Base-by-base conservation (phyloP, 2,329 filamentous ascomycete genomes). In the Blastomyces emzantsi region DNA sequence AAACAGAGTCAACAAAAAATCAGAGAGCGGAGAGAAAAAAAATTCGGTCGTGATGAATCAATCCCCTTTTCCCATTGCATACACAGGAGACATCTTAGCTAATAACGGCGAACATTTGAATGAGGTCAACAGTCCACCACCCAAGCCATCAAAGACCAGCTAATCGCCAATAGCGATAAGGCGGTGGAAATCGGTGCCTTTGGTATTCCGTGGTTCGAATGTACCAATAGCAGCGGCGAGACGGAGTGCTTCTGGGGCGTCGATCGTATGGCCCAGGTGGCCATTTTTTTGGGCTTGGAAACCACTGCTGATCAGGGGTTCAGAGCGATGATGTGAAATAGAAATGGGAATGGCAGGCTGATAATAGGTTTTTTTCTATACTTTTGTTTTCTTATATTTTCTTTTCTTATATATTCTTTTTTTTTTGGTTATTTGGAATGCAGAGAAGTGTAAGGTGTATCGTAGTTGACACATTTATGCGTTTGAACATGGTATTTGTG, bases 151-250 rank as follows among this genome's bases (percentile, higher is more conserved):
- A 85, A 85, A 73, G 72, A 75, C 22, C 64, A 69, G 39, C 68
- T 87, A 67, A 69, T 66, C 6, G 73, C 73, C 30, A 84, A 83
- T 64, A 85, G 82, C 1, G 77, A 84, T 17, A 66, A 71, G 60
- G 81, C 83, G 0, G 75, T 86, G 30, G 72, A 74, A 30, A 76
- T 80, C 30, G 85, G 83, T 1, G 82, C 82, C 0, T 87, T 87
- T 75, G 85, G 85, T 1, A 69, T 87, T 62, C 85, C 85, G 2
- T 87, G 82, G 80, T 83, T 85, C 69, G 73, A 76, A 72, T 84
- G 82, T 62, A 83, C 79, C 59, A 83, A 86, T 71, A 61, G 71
- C 7, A 74, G 81, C 60, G 84, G 83, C 0, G 73, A 81, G 69
- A 83, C 71, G 47, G 82, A 86, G 66, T 73, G 73, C 0, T 86